A percentile compares a stretch with the other conserved stretches of the same genome.
Conservation (phyloP, 495 filamentous ascomycete genomes). For the Podospora bellae-mahoneyi region DNA sequence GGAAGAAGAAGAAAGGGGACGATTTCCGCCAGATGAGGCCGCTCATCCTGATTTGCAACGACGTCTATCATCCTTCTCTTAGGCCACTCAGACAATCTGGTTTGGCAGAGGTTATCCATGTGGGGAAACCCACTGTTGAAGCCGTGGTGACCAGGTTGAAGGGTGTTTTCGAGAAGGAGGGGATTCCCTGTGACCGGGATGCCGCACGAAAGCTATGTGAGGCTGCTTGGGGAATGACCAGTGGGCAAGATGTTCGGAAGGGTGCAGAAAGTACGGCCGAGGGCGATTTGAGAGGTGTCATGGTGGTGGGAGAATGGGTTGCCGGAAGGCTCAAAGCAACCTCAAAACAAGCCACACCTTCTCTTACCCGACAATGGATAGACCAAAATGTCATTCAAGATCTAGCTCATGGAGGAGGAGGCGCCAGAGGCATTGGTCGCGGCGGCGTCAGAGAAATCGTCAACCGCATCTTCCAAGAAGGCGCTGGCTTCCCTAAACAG, state of each 20-base stretch:
- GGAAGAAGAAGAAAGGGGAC: conserved; percentile 63
- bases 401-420: conserved; percentile 69
- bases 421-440: conserved; percentile 71
- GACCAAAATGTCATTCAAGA: conserved; percentile 71
- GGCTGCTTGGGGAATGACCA: conserved; percentile 82
- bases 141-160: conserved; percentile 81
- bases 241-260: conserved; percentile 51
- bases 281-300: conserved; percentile 86
- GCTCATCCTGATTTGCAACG: conserved; percentile 92
- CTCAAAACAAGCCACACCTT: conserved; percentile 27
- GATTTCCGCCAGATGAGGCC: conserved; percentile 82
- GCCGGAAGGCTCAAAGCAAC: conserved; percentile 71
- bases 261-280: conserved; percentile 65
- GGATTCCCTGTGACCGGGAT: conserved; percentile 78
- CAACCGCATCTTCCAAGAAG: conserved; percentile 79
- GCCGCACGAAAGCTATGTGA: conserved; percentile 88
- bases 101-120: conserved; percentile 85
- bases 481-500: conserved; percentile 74
- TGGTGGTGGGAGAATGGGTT: conserved; percentile 95
- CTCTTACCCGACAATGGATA: conserved; percentile 77
- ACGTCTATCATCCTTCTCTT: conserved; percentile 90
- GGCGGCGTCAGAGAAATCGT: conserved; percentile 80
- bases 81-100: conserved; percentile 75
- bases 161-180: conserved; percentile 78
- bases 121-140: conserved; percentile 82